Base-by-base conservation (phyloP, 441 rosid species). In the Francoa sonchifolia region DNA sequence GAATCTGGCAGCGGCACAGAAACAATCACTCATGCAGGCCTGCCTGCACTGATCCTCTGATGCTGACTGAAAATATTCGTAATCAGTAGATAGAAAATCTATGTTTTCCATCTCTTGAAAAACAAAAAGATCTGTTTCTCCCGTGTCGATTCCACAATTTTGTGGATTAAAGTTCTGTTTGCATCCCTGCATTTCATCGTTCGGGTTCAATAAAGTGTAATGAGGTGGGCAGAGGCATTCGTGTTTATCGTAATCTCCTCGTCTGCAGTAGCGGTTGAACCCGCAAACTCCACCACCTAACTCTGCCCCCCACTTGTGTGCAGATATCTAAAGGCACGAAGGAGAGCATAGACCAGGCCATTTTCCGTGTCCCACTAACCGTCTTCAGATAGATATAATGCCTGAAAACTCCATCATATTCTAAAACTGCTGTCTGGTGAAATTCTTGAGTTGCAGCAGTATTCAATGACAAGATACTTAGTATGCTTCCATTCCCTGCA, bases 251-350 rank as follows among this genome's bases (percentile, higher is more conserved):
- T 58, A 59, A 1, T 31, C 42, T 22, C 42, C 53, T 0, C 57
- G 6, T n/a, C 0, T 13, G 57, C 77, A 71, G 48, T 54, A 67
- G 55, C 68, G 62, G 51, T 74, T 71, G 48, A 53, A 54, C 8
- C 77, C 77, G 14, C 74, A 73, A 10, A 63, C 61, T 26, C 74
- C 77, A 14, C 50, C 13, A 2, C 73, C 70, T 0, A 17, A 1
- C 0, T 1, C 18, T 25, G n/a, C 2, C 43, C 12, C 0, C 1
- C 9, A 63, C 34, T 2, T 17, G 16, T 1, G 5, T 7, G 41
- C 69, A 59, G 4, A 59, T 49, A 29, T 68, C 39, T 26, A 44
- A 2, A 2, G 69, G 63, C 22, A 35, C 17, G n/a, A 14, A 28
- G 1, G 46, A 25, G 15, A 33, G 3, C 8, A 3, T 14, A 0